Conservation (phyloP, 371 early-diverging fungal genomes). For the Mortierella sp. region DNA sequence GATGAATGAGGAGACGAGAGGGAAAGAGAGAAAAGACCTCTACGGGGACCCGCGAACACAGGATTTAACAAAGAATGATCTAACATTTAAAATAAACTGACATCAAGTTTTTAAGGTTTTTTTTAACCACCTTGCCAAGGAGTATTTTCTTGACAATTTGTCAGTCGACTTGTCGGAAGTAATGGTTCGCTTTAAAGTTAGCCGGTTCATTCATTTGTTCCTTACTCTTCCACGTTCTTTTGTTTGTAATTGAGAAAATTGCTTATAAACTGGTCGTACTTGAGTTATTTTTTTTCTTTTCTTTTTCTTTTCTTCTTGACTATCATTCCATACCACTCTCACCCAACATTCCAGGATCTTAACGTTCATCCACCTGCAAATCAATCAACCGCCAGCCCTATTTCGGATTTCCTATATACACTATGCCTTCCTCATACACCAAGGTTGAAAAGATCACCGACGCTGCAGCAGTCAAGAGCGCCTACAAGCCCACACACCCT, state of each 20-base stretch:
- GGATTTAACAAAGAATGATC: too few relatives aligned
- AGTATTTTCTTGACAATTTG: too few relatives aligned
- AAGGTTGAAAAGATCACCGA: constrained; percentile 53
- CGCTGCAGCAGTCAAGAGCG: constrained; percentile 51
- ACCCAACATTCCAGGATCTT: background rate
- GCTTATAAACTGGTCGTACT: background rate
- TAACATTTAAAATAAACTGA: too few relatives aligned
- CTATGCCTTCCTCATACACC: constrained; percentile 50
- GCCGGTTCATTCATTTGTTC: background rate
- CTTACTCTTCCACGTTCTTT: background rate
- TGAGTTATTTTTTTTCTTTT: background rate
- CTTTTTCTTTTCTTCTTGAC: constrained; percentile 2
- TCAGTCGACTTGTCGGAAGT: too few relatives aligned
- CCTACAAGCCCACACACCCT: constrained; percentile 65
- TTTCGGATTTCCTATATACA: background rate
- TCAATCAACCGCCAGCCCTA: too few relatives aligned
- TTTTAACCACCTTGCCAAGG: too few relatives aligned
- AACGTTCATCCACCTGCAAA: background rate
- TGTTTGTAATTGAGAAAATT: background rate
- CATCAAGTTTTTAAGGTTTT: too few relatives aligned
- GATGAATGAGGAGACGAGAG: too few relatives aligned
- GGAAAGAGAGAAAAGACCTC: too few relatives aligned
- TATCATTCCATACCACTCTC: background rate
- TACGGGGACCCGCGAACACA: too few relatives aligned
- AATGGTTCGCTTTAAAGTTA: background rate